Base-by-base conservation (phyloP, 345 rosid genomes). In the Cardamine chenopodiifolia region DNA sequence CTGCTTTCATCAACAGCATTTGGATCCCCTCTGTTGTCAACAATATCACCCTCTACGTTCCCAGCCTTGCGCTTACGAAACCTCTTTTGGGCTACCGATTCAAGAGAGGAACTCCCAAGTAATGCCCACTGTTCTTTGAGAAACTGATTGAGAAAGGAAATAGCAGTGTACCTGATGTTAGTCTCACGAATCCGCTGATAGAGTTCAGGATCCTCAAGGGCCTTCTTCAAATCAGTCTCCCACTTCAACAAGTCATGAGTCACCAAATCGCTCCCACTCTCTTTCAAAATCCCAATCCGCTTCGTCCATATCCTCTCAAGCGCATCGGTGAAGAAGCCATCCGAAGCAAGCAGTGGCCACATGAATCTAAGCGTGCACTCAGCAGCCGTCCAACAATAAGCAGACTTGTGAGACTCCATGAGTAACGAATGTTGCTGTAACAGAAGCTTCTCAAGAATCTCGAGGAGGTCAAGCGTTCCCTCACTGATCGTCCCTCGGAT, bases 241-340 rank as follows among this genome's bases (percentile, higher is more conserved):
- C 81, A 78, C 6, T 60, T 72, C 26, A 78, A 59, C 59, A 78
- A 52, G 13, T 78, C 77, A 50, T 3, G 8, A 2, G n/a, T 52
- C 73, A 85, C 71, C 83, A 89, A 75, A 79, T 65, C 81, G n/a
- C 85, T 77, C 70, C 42, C 65, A 7, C 35, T 66, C 57, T 72
- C 67, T 47, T 79, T 79, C 77, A 88, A 32, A 63, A 7, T n/a
- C 70, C n/a, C 63, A 48, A 86, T 64, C 57, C 81, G 65, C 4
- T 70, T 66, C 35, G 14, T 80, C 98, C 93, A 94, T 26, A 87
- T 79, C 82, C 86, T 82, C 75, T 80, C 68, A 28, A 88, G 37
- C 6, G 88, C 85, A 8, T 81, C 83, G 8, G 69, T 67, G 40
- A 72, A 84, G 5, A 65, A 52, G 23, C 35, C 70, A 15, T 15